phyloP scores from a whole-genome alignment of 2,329 filamentous ascomycete genomes.

The Fusarium nelsonii region DNA sequence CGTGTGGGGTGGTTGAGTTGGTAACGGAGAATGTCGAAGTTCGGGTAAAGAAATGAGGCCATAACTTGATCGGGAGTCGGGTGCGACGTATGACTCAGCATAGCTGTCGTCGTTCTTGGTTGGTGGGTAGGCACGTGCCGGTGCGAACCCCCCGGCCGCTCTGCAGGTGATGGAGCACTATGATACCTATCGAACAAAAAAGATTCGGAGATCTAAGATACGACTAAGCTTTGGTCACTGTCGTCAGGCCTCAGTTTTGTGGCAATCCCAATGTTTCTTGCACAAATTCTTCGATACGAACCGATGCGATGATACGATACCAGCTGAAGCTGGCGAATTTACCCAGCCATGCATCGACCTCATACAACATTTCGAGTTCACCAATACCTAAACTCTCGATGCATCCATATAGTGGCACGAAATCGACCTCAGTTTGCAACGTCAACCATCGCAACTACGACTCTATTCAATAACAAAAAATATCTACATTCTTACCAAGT shows the following conservation, averaged over 20 bases:
- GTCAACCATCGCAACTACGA: slow-evolving; percentile 25
- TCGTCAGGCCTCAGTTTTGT: slow-evolving; percentile 2
- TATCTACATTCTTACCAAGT: slow-evolving; percentile 19
- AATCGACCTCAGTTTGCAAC: slow-evolving; percentile 32
- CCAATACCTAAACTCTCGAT: slow-evolving; percentile 20
- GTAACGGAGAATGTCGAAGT: slow-evolving; percentile 48
- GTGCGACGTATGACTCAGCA: slow-evolving; percentile 53
- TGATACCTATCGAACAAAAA: slow-evolving; percentile 28
- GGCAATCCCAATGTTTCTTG: slow-evolving; percentile 12
- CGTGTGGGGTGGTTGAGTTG: slow-evolving; percentile 46
- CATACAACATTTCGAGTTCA: slow-evolving; percentile 33
- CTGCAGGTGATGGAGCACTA: slow-evolving; percentile 11
- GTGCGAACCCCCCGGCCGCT: slow-evolving; percentile 1
- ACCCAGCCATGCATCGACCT: slow-evolving; percentile 50
- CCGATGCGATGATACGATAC: slow-evolving; percentile 44
- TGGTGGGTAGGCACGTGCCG: slow-evolving; percentile 42
- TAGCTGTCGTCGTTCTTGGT: slow-evolving; percentile 38
- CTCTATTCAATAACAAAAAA: slow-evolving; percentile 5
- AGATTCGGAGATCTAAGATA: slow-evolving; percentile 11
- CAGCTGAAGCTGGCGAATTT: slow-evolving; percentile 35
- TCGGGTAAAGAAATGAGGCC: slow-evolving; percentile 56
- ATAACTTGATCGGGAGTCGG: slow-evolving; percentile 53
- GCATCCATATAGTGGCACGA: slow-evolving; percentile 11
- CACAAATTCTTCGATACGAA: not conserved
- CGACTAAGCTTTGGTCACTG: slow-evolving; percentile 3